These are phyloP conservation scores for Saprolegnia parasitica DNA, from an alignment of 352 stramenopile genomes.

Conservation along the genomic window DNA sequence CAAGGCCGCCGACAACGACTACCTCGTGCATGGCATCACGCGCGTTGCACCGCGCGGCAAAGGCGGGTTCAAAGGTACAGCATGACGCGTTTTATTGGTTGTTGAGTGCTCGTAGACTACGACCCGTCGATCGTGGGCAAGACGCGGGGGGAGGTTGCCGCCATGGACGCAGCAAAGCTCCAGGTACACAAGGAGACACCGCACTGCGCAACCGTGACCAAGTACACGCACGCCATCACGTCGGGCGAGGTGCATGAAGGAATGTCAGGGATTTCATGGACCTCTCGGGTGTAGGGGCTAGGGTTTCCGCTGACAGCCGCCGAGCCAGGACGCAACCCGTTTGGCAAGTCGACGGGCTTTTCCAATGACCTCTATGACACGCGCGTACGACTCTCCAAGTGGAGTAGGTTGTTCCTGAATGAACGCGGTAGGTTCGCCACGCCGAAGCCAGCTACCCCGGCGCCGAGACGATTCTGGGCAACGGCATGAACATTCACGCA, in stretches of 20 bases:
- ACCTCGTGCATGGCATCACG: constrained; percentile 17
- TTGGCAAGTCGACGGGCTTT: constrained; percentile 21
- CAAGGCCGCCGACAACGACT: constrained; percentile 16
- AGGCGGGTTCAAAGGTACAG: constrained; percentile 25
- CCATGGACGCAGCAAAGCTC: constrained; percentile 19
- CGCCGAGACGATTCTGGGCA: constrained; percentile 2
- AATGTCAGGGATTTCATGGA: neutral
- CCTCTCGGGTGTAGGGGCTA: neutral
- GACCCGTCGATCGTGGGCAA: constrained; percentile 23
- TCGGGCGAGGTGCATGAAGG: neutral
- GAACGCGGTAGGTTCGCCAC: constrained; percentile 3
- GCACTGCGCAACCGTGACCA: neutral
- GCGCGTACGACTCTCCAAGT: neutral
- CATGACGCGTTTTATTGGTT: neutral
- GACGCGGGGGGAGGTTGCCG: constrained; percentile 17
- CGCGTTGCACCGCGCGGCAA: constrained; percentile 13
- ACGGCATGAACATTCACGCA: constrained; percentile 22
- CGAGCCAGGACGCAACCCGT: constrained; percentile 11
- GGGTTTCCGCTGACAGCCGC: neutral
- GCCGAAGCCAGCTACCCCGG: constrained; percentile 21
- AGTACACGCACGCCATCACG: constrained; percentile 23
- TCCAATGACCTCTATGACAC: constrained; percentile 22
- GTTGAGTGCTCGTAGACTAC: neutral
- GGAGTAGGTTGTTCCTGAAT: neutral
- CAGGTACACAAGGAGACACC: constrained; percentile 7